phyloP scores from a whole-genome alignment of 176 grass and related monocot genomes.

The Oryza punctata region DNA sequence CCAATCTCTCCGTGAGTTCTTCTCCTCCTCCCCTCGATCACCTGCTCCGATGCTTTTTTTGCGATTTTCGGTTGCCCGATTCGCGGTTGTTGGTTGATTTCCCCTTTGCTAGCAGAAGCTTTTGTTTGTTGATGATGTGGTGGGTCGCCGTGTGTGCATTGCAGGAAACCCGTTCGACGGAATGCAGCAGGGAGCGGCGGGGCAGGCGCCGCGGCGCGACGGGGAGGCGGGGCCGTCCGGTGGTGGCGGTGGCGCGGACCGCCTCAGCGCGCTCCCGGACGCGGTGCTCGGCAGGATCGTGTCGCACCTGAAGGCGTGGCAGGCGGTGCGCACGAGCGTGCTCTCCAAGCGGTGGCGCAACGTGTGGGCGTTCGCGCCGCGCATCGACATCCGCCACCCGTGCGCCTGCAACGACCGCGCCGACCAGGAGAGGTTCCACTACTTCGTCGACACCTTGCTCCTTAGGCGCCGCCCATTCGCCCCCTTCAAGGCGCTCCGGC shows the following conservation, averaged over 20 bases:
- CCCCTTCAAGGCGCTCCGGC: conserved; percentile 11
- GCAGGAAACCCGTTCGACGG: conserved; percentile 26
- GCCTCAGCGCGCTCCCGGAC: conserved; percentile 23
- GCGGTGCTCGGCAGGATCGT: background rate
- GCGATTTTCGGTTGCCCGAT: too few relatives aligned
- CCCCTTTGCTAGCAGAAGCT: too few relatives aligned
- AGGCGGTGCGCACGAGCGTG: conserved; percentile 28
- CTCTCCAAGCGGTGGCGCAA: conserved; percentile 8
- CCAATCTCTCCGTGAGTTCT: too few relatives aligned
- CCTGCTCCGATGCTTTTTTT: too few relatives aligned
- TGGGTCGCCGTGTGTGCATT: background rate
- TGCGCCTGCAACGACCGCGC: background rate
- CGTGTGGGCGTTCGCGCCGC: conserved; percentile 1
- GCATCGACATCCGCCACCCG: conserved; percentile 34
- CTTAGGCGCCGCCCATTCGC: background rate
- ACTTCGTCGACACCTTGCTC: background rate
- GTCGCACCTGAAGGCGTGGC: conserved; percentile 33
- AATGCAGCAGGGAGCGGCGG: conserved; percentile 14
- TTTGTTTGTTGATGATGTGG: background rate
- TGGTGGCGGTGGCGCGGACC: background rate
- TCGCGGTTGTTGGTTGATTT: too few relatives aligned
- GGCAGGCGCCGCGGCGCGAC: too few relatives aligned
- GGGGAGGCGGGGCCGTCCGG: background rate
- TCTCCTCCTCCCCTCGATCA: too few relatives aligned
- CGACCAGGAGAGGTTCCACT: background rate